Conservation (phyloP, 1,284 basidiomycete species). For the Abortiporus biennis region DNA sequence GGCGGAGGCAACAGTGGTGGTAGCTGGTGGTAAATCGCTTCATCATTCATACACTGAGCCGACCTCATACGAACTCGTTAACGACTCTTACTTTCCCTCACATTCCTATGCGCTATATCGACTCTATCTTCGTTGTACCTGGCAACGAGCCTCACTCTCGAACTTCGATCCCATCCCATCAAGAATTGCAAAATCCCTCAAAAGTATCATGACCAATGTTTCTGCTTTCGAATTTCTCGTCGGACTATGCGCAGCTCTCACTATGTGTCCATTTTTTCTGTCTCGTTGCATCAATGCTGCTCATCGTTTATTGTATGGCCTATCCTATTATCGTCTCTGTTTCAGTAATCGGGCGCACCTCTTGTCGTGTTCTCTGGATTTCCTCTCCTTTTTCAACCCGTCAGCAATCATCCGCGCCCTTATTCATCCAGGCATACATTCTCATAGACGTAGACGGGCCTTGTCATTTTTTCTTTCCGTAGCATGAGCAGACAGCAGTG, state of each 20-base stretch:
- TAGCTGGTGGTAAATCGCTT: slow-evolving; percentile 37
- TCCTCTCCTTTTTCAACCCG: slow-evolving; percentile 23
- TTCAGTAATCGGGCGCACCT: slow-evolving; percentile 30
- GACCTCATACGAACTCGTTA: neutral
- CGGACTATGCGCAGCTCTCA: slow-evolving; percentile 54
- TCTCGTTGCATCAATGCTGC: slow-evolving; percentile 53
- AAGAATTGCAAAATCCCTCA: too few species aligned
- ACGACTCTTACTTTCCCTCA: neutral
- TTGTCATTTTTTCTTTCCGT: slow-evolving; percentile 21
- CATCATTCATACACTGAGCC: neutral
- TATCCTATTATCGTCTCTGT: slow-evolving; percentile 30
- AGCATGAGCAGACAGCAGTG: slow-evolving; percentile 39
- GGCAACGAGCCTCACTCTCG: too few species aligned
- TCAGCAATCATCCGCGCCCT: slow-evolving; percentile 15
- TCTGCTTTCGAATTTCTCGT: slow-evolving; percentile 15
- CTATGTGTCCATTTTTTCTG: slow-evolving; percentile 31
- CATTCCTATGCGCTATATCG: slow-evolving; percentile 1
- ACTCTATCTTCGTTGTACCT: too few species aligned
- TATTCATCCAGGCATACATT: slow-evolving; percentile 18
- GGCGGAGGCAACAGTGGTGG: slow-evolving; percentile 26
- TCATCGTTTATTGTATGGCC: slow-evolving; percentile 47
- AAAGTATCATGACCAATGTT: too few species aligned
- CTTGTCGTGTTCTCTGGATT: slow-evolving; percentile 14
- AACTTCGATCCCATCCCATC: too few species aligned
- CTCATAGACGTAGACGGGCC: slow-evolving; percentile 40